Base-by-base conservation (phyloP, 345 rosid species). In the Gossypium stocksii region DNA sequence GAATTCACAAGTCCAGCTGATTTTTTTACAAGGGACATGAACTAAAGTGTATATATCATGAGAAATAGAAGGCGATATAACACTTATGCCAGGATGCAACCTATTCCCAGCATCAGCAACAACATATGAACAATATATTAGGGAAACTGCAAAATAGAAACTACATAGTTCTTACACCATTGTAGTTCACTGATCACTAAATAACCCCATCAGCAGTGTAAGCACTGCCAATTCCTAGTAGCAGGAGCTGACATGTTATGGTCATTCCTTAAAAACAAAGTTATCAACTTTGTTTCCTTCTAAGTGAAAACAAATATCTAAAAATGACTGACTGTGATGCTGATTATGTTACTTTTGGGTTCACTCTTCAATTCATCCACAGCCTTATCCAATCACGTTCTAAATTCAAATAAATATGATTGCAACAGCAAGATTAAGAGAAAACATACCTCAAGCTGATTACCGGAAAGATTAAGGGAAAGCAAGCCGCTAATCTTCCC, bases 361-460 rank as follows among this genome's bases (percentile, higher is more conserved):
- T 59, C 41, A 25, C 3, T 59, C 9, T 23, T 25, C 49, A 45
- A 45, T 45, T 45, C 11, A n/a, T 29, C 5, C 16, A 41, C 29
- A 70, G 27, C 16, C 17, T 43, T 44, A 29, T 71, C 20, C 72
- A 13, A 48, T 22, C 43, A 46, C 10, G 3, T 65, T 44, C 16
- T 25, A n/a, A 65, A 65, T 41, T 64, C 45, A 49, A 49, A 34
- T 19, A 16, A 20, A 38, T 12, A 19, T 71, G 19, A 54, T 46
- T 54, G 2, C 7, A 19, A 14, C 19, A 46, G 23, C 1, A 25
- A 60, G 10, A 14, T 44, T 22, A 23, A 6, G 44, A 11, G 34
- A 2, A 51, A 70, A 77, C 87, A 51, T 52, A 90, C 99, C 96
- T 82, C 79, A 23, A 95, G 93, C 76, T 84, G 93, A 85, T 95